Evolutionary conservation across 1,139 yeast genomes (phyloP).

Genomic region (Candida tetrigidarum): DNA sequence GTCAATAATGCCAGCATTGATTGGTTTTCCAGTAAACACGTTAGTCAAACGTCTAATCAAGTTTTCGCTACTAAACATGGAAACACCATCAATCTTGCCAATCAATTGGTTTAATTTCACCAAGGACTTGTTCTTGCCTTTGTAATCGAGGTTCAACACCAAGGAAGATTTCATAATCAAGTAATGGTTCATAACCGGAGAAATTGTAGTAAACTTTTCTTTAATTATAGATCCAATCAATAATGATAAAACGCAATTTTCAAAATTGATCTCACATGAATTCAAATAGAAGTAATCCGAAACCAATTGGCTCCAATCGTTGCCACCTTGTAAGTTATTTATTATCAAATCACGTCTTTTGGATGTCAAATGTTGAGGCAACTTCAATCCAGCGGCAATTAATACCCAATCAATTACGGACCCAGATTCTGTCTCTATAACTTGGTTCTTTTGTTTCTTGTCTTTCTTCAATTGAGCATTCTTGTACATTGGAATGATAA

Average conservation of each 20-base stretch:
- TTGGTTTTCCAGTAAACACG: constrained; percentile 24
- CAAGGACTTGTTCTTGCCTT: constrained; percentile 30
- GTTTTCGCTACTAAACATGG: constrained; percentile 33
- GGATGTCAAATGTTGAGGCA: constrained; percentile 29
- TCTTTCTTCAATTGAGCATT: constrained; percentile 8
- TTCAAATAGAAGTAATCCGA: constrained; percentile 35
- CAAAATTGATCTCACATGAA: constrained; percentile 39
- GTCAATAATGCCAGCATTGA: constrained; percentile 29
- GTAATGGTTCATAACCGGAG: constrained; percentile 27
- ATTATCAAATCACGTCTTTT: constrained; percentile 24
- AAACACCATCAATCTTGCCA: constrained; percentile 36
- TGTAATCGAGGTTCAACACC: constrained; percentile 35
- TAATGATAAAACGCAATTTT: constrained; percentile 37
- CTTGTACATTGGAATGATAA: constrained; percentile 29
- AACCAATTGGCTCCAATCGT: constrained; percentile 23
- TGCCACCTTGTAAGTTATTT: constrained; percentile 27
- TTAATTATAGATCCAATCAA: constrained; percentile 34
- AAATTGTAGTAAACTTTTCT: constrained; percentile 24
- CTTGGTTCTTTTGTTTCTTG: neutral
- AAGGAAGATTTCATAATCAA: constrained; percentile 33
- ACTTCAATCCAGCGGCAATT: constrained; percentile 32
- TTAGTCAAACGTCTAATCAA: constrained; percentile 35
- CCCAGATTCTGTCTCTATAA: neutral
- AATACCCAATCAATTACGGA: constrained; percentile 26
- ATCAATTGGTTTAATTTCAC: constrained; percentile 30